Evolutionary conservation across 805 yeast species (phyloP), one percentile per base, ranked within the genome.

Genomic region (Starmera caribaea): DNA sequence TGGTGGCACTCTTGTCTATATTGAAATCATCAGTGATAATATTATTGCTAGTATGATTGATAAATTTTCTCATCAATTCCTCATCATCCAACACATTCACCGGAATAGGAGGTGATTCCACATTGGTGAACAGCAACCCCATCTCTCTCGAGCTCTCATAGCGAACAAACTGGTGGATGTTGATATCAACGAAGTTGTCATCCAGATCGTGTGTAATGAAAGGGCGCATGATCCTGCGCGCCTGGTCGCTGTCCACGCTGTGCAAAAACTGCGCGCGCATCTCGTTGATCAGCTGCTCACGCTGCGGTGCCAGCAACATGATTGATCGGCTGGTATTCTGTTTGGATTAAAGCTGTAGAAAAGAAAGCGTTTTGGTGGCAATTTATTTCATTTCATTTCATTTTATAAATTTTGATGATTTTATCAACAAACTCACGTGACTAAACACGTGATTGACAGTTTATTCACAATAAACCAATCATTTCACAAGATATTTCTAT

Each of bases 31-130:
- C 17, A 15, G 9, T 29, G 8, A 16, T 32, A 4, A 41, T 46
- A 35, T 37, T 27, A 29, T 42, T 39, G 11, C 29, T n/a, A n/a
- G n/a, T n/a, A n/a, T n/a, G n/a, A n/a, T n/a, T 34, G 4, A 28
- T 38, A 15, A 48, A 34, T 8, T 41, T 37, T 29, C 39, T 35
- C n/a, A 35, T 15, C 15, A 47, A 37, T 16, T 45, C 49, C 1
- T 39, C 34, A 30, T 50, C 54, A 36, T 51, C 56, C 16, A 48
- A 36, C 1, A 50, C 53, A 17, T 56, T 57, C 8, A 54, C 39
- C 1, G 59, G 59, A n/a, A 57, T 54, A 3, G 61, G 61, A 0
- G 61, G 61, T 9, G 50, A 45, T 29, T 55, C 59, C 3, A 47
- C 30, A n/a, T 46, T 35, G 2, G 43, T 17, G 5, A 54, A 34